Evolutionary conservation across 2,329 filamentous ascomycete genomes (phyloP).

Genomic region (Escovopsis sp.): DNA sequence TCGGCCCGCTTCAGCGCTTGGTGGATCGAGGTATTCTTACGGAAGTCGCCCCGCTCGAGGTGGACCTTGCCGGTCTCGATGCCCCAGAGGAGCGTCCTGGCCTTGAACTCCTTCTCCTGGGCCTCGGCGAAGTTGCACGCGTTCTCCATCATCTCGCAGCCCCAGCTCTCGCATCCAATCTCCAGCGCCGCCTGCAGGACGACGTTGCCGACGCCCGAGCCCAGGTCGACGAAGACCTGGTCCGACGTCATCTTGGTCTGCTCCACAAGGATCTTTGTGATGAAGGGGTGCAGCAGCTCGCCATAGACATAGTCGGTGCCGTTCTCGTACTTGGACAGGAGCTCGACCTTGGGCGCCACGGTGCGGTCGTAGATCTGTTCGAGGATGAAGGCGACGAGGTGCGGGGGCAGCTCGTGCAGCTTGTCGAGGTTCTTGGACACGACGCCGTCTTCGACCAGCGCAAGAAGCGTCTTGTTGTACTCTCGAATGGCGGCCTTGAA

Average conservation of each 20-base stretch:
- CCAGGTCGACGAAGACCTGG: conserved; percentile 85
- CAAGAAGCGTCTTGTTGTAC: conserved; percentile 60
- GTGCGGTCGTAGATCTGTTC: conserved; percentile 83
- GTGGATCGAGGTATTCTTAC: conserved; percentile 54
- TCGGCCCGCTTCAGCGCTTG: conserved; percentile 70
- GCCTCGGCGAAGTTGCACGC: conserved; percentile 68
- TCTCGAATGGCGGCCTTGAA: conserved; percentile 60
- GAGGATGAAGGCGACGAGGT: conserved; percentile 66
- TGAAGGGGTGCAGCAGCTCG: conserved; percentile 74
- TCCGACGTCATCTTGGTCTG: conserved; percentile 64
- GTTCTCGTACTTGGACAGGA: conserved; percentile 71
- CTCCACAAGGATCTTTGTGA: conserved; percentile 64
- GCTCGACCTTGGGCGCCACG: conserved; percentile 76
- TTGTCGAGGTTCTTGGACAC: conserved; percentile 58
- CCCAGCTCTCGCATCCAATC: conserved; percentile 87
- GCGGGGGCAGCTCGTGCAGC: conserved; percentile 53
- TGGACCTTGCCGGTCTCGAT: conserved; percentile 64
- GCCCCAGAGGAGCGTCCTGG: conserved; percentile 83
- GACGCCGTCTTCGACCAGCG: conserved; percentile 52
- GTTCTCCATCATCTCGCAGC: conserved; percentile 91
- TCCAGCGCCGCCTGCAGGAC: conserved; percentile 88
- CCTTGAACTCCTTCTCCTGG: conserved; percentile 69
- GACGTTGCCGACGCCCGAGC: conserved; percentile 92
- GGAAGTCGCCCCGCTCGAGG: conserved; percentile 73
- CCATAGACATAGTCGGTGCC: conserved; percentile 92